phyloP scores from a whole-genome alignment of 2,329 filamentous ascomycete genomes.

The Madurella mycetomatis region DNA sequence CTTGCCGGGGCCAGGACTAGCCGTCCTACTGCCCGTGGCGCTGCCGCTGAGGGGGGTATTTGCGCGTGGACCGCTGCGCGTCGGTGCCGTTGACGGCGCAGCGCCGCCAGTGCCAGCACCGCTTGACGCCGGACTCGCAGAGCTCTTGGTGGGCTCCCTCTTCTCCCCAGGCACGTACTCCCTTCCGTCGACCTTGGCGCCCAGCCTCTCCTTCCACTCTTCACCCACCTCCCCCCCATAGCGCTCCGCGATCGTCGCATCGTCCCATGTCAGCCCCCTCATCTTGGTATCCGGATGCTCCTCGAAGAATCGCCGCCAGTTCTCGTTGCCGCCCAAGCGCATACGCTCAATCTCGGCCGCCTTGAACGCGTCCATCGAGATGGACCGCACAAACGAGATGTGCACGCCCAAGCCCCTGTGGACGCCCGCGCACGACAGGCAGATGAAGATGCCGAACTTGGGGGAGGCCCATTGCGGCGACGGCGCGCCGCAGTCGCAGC shows the following conservation, averaged over 20 bases:
- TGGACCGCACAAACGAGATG: slow-evolving; percentile 95
- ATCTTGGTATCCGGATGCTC: slow-evolving; percentile 61
- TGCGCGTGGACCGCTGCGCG: slow-evolving; percentile 36
- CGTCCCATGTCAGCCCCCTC: slow-evolving; percentile 70
- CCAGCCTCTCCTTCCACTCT: slow-evolving; percentile 89
- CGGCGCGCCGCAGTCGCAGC: slow-evolving; percentile 92
- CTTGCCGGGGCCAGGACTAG: slow-evolving; percentile 39
- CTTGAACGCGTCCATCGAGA: slow-evolving; percentile 99
- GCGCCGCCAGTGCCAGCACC: slow-evolving; percentile 34
- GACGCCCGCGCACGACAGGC: slow-evolving; percentile 88
- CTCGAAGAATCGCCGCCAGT: slow-evolving; percentile 86
- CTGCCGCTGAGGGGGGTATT: slow-evolving; percentile 35
- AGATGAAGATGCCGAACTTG: slow-evolving; percentile 99
- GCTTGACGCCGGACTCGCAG: slow-evolving; percentile 20
- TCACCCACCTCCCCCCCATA: slow-evolving; percentile 89
- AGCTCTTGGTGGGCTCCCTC: slow-evolving; percentile 37
- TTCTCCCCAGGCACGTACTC: slow-evolving; percentile 77
- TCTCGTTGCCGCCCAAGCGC: slow-evolving; percentile 84
- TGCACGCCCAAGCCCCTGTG: slow-evolving; percentile 94
- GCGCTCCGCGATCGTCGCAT: slow-evolving; percentile 82
- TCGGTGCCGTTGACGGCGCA: slow-evolving; percentile 31
- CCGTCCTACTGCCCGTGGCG: slow-evolving; percentile 26
- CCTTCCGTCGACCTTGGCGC: slow-evolving; percentile 79
- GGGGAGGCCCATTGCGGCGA: slow-evolving; percentile 97
- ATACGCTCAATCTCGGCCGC: slow-evolving; percentile 87